Evolutionary conservation across 2,329 filamentous ascomycete genomes (phyloP).

Genomic region (Diaporthe helianthi): DNA sequence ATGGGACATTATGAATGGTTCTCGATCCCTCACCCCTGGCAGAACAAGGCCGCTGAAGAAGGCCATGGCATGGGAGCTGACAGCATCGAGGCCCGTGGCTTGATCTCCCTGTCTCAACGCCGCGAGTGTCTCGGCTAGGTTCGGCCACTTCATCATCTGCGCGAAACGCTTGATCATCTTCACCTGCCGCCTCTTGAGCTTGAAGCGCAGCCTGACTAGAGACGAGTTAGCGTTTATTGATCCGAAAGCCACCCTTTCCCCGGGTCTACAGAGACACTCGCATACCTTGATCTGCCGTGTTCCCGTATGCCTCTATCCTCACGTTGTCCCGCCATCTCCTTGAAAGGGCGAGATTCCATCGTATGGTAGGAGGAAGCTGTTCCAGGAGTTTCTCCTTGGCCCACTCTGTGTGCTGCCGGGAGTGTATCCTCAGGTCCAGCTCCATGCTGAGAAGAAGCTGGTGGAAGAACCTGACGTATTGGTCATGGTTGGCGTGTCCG

Average conservation of each 20-base stretch:
- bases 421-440: conserved; percentile 73
- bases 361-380: conserved; percentile 73
- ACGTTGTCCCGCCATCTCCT: conserved; percentile 76
- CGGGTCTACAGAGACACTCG: neutral
- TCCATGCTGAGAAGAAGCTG: conserved; percentile 78
- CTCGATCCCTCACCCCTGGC: conserved; percentile 62
- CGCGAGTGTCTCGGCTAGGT: conserved; percentile 69
- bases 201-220: conserved; percentile 66
- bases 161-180: conserved; percentile 74
- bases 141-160: conserved; percentile 78
- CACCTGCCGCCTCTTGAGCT: conserved; percentile 70
- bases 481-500: conserved; percentile 59
- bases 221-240: conserved; percentile 1
- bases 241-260: neutral
- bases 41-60: conserved; percentile 79
- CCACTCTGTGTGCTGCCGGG: conserved; percentile 64
- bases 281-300: conserved; percentile 58
- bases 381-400: conserved; percentile 69
- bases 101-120: conserved; percentile 66
- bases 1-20: neutral
- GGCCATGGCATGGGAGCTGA: conserved; percentile 76
- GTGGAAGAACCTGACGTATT: conserved; percentile 74
- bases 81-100: conserved; percentile 63
- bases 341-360: conserved; percentile 77
- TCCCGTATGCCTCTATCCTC: conserved; percentile 67